Conservation (phyloP, 139 green algal species). For the Volvox africanus region DNA sequence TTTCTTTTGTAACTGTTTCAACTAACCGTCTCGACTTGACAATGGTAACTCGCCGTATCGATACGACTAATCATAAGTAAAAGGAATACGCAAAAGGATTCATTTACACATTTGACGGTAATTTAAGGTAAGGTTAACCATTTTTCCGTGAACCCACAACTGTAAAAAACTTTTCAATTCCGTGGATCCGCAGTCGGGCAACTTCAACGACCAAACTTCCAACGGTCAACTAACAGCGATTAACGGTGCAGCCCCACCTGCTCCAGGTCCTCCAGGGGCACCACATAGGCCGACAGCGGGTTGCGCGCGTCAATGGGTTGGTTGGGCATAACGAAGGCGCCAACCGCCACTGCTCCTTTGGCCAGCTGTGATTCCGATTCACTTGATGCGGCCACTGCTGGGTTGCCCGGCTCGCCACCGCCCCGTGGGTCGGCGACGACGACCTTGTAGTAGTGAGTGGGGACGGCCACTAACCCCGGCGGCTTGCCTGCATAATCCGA, state of each 20-base stretch:
- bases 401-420: background rate
- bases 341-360: constrained; percentile 60
- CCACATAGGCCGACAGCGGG: constrained; percentile 82
- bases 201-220: background rate
- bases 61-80: background rate
- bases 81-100: background rate
- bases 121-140: background rate
- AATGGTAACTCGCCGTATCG: background rate
- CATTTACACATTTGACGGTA: background rate
- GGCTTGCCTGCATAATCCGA: constrained; percentile 66
- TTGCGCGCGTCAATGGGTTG: constrained; percentile 73
- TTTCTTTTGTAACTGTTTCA: no score
- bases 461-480: constrained; percentile 86
- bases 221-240: background rate
- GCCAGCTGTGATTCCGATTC: background rate
- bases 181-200: no score
- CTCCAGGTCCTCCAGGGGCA: constrained; percentile 85
- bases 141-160: no score
- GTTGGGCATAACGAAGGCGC: constrained; percentile 92
- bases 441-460: constrained; percentile 95
- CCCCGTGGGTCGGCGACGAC: constrained; percentile 55
- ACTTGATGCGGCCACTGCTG: background rate
- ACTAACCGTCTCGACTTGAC: no score
- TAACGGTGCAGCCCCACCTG: constrained; percentile 50
- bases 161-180: background rate